Base-by-base conservation (phyloP, 805 yeast species). In the Tetrapisispora taiwanensis region DNA sequence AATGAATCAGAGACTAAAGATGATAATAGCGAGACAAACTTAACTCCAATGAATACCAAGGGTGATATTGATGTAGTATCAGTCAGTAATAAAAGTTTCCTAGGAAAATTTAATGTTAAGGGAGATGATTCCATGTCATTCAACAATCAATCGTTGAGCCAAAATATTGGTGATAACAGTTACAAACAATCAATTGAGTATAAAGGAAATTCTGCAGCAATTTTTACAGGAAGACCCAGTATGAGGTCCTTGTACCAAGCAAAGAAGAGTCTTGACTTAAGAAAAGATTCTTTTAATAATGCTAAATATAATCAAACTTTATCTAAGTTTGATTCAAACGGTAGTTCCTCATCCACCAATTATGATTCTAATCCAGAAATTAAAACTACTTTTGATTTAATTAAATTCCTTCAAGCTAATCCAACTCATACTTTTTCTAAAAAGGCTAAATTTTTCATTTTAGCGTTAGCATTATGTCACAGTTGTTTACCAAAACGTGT, bases 381-480 rank as follows among this genome's bases (percentile, higher is more conserved):
- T 3, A 74, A 71, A 48, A 73, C 82, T 33, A 77, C 97, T 0
- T 60, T 78, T 44, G 83, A 81, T 30, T 66, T 92, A 38, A 70
- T 92, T 42, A 68, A 68, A 49, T 82, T 81, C 57, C 66, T 92
- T 18, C 95, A 88, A 65, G 49, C 66, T 1, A 68, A 83, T 51
- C 97, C 97, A 3, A 66, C 78, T 30, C 68, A 85, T 0, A 47
- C 76, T 4, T 92, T 82, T 63, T 66, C 96, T 0, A 73, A 75
- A 46, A 77, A 76, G 50, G 94, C 85, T 1, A 78, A 75, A 46
- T 84, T 90, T 62, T 92, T 92, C 58, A 66, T 92, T 42, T 64
- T 92, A 36, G 73, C 88, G 1, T 68, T 92, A 42, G 92, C 97
- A 0, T 66, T 92, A 38, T 92, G 98, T 55, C 95, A 89, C 58